These are phyloP conservation scores for Trypanosoma avium DNA, from an alignment of 208 protist genomes.

Conservation along the genomic window DNA sequence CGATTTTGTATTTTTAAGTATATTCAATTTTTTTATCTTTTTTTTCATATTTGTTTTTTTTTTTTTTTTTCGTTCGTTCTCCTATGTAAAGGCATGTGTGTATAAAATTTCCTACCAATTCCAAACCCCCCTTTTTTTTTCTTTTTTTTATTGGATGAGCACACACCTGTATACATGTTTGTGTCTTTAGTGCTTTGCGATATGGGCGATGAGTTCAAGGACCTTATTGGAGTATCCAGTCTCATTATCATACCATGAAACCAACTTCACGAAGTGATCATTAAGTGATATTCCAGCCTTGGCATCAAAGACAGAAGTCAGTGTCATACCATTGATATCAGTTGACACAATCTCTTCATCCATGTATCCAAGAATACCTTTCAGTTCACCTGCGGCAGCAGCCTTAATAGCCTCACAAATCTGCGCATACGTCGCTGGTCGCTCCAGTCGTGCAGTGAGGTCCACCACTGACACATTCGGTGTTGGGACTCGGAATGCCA, in stretches of 20 bases:
- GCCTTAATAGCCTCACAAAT: constrained; percentile 42
- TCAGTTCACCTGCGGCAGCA: constrained; percentile 70
- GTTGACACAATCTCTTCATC: constrained; percentile 97
- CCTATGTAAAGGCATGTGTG: no score
- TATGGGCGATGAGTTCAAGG: constrained; percentile 90
- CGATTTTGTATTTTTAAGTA: no score
- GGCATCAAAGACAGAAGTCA: constrained; percentile 97
- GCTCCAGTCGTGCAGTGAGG: constrained; percentile 39
- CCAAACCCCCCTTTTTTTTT: neutral
- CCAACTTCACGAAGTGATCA: constrained; percentile 98
- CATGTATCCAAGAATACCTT: constrained; percentile 96
- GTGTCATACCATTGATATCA: constrained; percentile 96
- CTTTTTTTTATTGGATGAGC: neutral
- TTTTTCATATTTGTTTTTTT: no score
- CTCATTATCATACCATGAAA: constrained; percentile 99
- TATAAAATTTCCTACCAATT: no score
- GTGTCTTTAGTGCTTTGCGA: constrained; percentile 5
- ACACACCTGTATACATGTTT: neutral
- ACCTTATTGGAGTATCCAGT: constrained; percentile 97
- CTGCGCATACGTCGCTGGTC: constrained; percentile 35
- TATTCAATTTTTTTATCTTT: no score
- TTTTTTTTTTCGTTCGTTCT: no score
- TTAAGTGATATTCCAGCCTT: constrained; percentile 94
- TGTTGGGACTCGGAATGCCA: constrained; percentile 97
- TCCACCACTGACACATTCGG: constrained; percentile 55